These are phyloP conservation scores for Pontederia paniculata DNA, from an alignment of 176 grass and related monocot species.

Conservation along the genomic window DNA sequence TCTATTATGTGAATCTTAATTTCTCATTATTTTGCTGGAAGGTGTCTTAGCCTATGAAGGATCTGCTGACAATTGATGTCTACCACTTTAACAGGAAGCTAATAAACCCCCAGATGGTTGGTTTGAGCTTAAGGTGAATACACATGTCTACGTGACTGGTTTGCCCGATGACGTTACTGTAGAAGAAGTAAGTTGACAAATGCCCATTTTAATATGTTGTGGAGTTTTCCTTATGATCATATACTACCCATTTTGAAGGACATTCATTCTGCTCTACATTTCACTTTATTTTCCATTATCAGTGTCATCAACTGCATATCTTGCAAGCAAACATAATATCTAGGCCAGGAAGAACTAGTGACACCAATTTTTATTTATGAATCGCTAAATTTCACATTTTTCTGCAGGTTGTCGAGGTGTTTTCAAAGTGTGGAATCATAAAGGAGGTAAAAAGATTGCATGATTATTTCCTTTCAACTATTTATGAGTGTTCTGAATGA, in stretches of 20 bases:
- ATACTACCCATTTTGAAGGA: background rate
- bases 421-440: constrained; percentile 94
- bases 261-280: constrained; percentile 10
- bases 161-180: constrained; percentile 83
- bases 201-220: background rate
- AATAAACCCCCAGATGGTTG: constrained; percentile 96
- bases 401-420: constrained; percentile 87
- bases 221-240: background rate
- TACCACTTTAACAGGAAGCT: constrained; percentile 50
- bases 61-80: constrained; percentile 1
- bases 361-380: background rate
- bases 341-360: background rate
- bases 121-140: constrained; percentile 99
- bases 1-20: too few relatives aligned
- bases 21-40: background rate
- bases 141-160: constrained; percentile 74
- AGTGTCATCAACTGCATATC: too few relatives aligned
- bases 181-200: constrained; percentile 52
- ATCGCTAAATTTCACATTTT: constrained; percentile 9
- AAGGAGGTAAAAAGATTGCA: constrained; percentile 56
- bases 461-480: background rate
- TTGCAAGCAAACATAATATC: too few relatives aligned
- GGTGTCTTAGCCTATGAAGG: constrained; percentile 6
- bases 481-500: background rate
- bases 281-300: constrained; percentile 12